Evolutionary conservation across 1,139 yeast genomes (phyloP), one percentile per base, ranked within the genome.

Genomic region (Yamadazyma spencermartinsiae): DNA sequence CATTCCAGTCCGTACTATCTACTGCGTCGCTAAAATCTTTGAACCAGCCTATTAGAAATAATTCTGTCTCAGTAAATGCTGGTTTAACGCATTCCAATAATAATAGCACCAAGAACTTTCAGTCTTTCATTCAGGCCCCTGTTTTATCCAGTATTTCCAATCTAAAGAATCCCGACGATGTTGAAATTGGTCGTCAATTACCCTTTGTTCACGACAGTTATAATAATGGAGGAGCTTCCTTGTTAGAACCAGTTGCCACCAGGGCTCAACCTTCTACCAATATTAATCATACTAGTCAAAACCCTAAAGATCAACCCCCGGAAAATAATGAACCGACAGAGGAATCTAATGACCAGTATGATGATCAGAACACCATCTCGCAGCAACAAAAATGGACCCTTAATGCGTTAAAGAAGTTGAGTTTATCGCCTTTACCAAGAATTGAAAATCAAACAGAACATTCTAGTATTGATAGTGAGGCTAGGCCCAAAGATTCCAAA

Each of bases 1-100:
- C 80, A n/a, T 76, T 77, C 34, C 86, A 79, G 52, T 75, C 81
- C 35, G 84, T 79, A n/a, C 62, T 80, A 40, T 77, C 83, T 25
- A 73, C 80, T 18, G 81, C 81, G 3, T 79, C 85, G 1, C 57
- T 79, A 28, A 72, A 74, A 51, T 74, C 80, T 20, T 54, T 71
- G 39, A 65, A 63, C 37, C 72, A 65, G 40, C 35, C 35, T 1
- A 39, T 35, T 34, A 35, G 69, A 39, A 61, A 54, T 28, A 63
- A 64, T 46, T 55, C 53, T 2, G 50, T 57, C 3, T 37, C 40
- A 20, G 16, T 16, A 4, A 28, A 14, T 10, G 5, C n/a, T 9
- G 31, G 31, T 4, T 16, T 16, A 8, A 27, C 42, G 1, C 26
- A 31, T 19, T 33, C 43, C 28, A 45, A 42, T 36, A 42, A 33